Evolutionary conservation across 257 asterid species (phyloP), one percentile per base, ranked within the genome.

Genomic region (Plectranthus barbatus): DNA sequence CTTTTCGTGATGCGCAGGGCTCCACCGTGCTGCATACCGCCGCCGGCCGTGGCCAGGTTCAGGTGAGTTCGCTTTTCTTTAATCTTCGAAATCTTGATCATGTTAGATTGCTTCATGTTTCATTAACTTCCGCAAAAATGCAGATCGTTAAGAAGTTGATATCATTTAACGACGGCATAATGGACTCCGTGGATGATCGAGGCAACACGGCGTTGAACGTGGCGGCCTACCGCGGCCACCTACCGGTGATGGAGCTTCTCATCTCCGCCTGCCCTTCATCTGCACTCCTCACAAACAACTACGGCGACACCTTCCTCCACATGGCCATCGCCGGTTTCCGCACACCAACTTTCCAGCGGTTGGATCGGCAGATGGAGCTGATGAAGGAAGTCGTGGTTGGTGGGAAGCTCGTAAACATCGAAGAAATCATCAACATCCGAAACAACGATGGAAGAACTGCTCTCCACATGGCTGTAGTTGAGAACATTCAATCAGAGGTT

Each of bases 21-120:
- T 89, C 95, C 55, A 82, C 89, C 17, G 78, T 86, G 60, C 77
- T 92, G 79, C 97, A 89, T 71, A 52, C 97, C 9, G 99, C 99
- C 37, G 64, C 97, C 33, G 90, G 86, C 14, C 59, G 83, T 47
- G 97, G 99, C 5, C 99, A 75, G 37, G 69, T 86, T 79, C 87
- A 81, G 93, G 97, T 87, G 62, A 82, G 86, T 44, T 72, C 79
- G 4, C n/a, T 8, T 4, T 46, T 26, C 3, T 26, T 26, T 26
- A n/a, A n/a, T n/a, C n/a, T n/a, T n/a, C n/a, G n/a, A n/a, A n/a
- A n/a, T n/a, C n/a, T n/a, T n/a, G n/a, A n/a, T n/a, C n/a, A n/a
- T n/a, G n/a, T n/a, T n/a, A n/a, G n/a, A n/a, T n/a, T n/a, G n/a
- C n/a, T n/a, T n/a, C n/a, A 10, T 12, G 4, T 15, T 48, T 39